Base-by-base conservation (phyloP, 805 yeast species). In the Cyberlindnera maclurae region DNA sequence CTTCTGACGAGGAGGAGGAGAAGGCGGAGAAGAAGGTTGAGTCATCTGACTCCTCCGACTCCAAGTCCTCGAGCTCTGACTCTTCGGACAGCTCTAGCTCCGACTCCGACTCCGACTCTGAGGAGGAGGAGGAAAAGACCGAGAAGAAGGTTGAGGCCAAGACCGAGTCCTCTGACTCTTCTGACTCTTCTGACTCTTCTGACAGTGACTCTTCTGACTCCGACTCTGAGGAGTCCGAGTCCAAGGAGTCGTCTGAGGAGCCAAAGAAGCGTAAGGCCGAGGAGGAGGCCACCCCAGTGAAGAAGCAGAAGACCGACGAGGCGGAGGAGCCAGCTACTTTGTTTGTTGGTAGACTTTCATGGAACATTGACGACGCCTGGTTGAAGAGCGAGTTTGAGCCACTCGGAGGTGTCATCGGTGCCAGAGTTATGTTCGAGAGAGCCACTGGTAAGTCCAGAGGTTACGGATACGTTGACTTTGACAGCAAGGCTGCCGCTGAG, bases 361-460 rank as follows among this genome's bases (percentile, higher is more conserved):
- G 97, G 97, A 83, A 79, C 65, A 76, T 93, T 57, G 98, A 93
- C 59, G 97, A 89, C 61, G 95, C 81, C 44, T 85, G 96, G 95
- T 78, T 93, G 63, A 72, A 73, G 65, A 70, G 80, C 45, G 97
- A 86, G 69, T 93, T 93, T 63, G 88, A 81, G 62, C 75, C 73
- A 46, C 56, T 65, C 39, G 95, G 90, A 37, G 96, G 95, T 64
- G 93, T 88, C 43, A 56, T 76, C 28, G 63, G 79, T 54, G 97
- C 97, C 51, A 82, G 98, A 70, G 96, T 93, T 50, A 86, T 93
- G 62, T 77, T 79, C 65, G 97, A 93, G 67, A 83, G 93, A 69
- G 83, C 82, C 45, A 76, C 94, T 43, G 93, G 89, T 55, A 84
- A 86, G 69, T 87, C 96, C 40, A 82, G 90, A 74, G 98, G 98